These are phyloP conservation scores for Ceratobasidium sp. DNA, from an alignment of 1,284 basidiomycete species.

Conservation along the genomic window DNA sequence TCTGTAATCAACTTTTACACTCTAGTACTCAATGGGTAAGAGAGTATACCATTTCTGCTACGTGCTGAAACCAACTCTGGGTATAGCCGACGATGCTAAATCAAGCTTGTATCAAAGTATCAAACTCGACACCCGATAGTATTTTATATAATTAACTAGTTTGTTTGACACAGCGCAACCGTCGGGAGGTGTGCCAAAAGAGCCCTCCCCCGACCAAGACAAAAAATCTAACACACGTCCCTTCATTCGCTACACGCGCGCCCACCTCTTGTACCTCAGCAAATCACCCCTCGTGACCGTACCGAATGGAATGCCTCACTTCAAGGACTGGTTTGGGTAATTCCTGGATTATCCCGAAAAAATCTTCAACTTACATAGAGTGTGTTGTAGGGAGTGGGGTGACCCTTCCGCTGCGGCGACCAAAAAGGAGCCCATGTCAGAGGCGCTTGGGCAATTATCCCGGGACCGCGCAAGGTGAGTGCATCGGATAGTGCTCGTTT, in stretches of 20 bases:
- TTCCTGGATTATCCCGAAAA: conserved; percentile 51
- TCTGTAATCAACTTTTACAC: neutral
- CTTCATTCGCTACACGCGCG: conserved; percentile 66
- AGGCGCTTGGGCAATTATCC: conserved; percentile 52
- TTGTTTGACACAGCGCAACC: conserved; percentile 1
- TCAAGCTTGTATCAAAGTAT: conserved; percentile 36
- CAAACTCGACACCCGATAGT: neutral
- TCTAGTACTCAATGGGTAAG: conserved; percentile 27
- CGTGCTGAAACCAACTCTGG: neutral
- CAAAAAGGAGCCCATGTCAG: conserved; percentile 67
- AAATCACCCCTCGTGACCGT: conserved; percentile 76
- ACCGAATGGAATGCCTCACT: conserved; percentile 74
- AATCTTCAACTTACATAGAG: conserved; percentile 62
- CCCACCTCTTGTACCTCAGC: conserved; percentile 68
- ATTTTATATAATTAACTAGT: neutral
- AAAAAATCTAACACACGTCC: conserved; percentile 10
- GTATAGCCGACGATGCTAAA: conserved; percentile 20
- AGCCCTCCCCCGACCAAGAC: neutral
- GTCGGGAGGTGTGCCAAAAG: neutral
- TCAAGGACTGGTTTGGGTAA: conserved; percentile 88
- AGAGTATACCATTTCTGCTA: too few species aligned
- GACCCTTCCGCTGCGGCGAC: conserved; percentile 57
- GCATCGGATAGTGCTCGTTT: neutral
- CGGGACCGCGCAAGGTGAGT: conserved; percentile 34
- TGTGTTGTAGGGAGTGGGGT: conserved; percentile 15